A percentile compares a stretch with the other conserved stretches of the same genome.
phyloP scores from a whole-genome alignment of 2,329 filamentous ascomycete species.

The Trichoderma asperellum region DNA sequence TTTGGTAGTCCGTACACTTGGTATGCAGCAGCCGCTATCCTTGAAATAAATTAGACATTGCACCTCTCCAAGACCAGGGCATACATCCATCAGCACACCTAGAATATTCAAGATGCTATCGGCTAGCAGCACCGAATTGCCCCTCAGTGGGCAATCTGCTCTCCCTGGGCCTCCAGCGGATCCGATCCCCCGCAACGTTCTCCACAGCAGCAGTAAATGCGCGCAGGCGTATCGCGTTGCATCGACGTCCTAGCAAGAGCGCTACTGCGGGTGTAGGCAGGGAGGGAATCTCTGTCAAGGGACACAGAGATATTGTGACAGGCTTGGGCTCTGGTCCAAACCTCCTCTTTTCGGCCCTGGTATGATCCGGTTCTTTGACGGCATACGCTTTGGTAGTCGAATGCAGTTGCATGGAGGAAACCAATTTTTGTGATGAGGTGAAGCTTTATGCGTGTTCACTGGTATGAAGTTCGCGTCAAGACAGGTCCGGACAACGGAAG shows the following conservation, averaged over 20 bases:
- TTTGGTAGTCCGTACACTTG: not conserved
- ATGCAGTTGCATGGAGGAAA: not conserved
- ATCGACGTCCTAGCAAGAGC: not conserved
- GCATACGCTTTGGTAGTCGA: not conserved
- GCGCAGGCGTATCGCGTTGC: constrained; percentile 4
- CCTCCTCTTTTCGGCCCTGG: not conserved
- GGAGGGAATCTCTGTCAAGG: not conserved
- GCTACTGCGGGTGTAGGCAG: constrained; percentile 16
- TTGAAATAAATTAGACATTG: not conserved
- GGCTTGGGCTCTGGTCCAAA: not conserved
- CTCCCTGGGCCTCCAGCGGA: constrained; percentile 5
- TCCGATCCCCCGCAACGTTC: constrained; percentile 15
- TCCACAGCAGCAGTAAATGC: not conserved
- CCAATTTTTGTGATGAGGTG: no score
- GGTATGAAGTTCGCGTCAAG: not conserved
- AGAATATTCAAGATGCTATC: not conserved
- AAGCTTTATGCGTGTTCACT: not conserved
- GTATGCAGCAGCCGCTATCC: not conserved
- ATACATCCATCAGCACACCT: not conserved
- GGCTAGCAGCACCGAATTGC: not conserved
- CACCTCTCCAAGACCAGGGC: not conserved
- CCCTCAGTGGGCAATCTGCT: constrained; percentile 1
- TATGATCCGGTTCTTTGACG: not conserved
- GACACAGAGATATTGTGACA: constrained; percentile 1
- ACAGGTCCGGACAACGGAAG: constrained; percentile 17